Conservation (phyloP, 495 filamentous ascomycete genomes). For the Neurospora sp. region DNA sequence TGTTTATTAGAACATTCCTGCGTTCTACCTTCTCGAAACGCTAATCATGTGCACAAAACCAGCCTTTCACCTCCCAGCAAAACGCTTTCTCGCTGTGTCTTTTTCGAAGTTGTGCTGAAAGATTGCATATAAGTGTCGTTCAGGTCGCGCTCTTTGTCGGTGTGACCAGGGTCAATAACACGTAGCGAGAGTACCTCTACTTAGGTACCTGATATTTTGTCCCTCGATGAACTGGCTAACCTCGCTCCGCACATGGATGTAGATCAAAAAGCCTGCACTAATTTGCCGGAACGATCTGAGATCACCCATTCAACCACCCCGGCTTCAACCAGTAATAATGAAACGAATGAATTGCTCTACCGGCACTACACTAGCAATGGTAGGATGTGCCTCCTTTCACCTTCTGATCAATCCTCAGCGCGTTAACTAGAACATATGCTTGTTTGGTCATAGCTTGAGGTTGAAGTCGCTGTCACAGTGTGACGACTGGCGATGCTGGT, state of each 20-base stretch:
- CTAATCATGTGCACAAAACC: neutral
- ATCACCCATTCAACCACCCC: neutral
- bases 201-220: neutral
- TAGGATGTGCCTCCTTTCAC: neutral
- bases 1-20: neutral
- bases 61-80: neutral
- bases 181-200: neutral
- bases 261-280: neutral
- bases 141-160: neutral
- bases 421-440: neutral
- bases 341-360: neutral
- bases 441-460: neutral
- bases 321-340: neutral
- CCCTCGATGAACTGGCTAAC: neutral
- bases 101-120: constrained; percentile 1
- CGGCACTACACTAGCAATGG: neutral
- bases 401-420: neutral
- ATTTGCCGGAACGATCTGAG: neutral
- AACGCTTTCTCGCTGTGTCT: neutral
- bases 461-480: neutral
- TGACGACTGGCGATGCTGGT: neutral
- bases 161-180: neutral
- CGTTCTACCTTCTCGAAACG: neutral
- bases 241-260: neutral
- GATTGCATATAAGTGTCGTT: neutral